phyloP scores from a whole-genome alignment of 495 filamentous ascomycete species.

The Stereocaulon alpinum region DNA sequence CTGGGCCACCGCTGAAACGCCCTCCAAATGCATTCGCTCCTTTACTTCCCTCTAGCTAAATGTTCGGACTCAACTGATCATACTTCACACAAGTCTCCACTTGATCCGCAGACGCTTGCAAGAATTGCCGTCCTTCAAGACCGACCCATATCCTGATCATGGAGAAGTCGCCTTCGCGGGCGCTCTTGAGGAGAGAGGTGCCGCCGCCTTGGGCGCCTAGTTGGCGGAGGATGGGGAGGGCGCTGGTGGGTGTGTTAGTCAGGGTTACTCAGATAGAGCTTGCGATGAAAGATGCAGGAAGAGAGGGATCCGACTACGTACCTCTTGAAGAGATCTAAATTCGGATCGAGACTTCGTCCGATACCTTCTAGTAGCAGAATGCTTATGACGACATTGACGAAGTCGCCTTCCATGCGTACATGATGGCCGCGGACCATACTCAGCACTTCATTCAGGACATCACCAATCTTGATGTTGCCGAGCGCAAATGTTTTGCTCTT shows the following conservation, averaged over 20 bases:
- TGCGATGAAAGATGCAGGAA: not conserved
- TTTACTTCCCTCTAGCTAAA: conserved; percentile 31
- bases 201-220: conserved; percentile 71
- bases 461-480: conserved; percentile 92
- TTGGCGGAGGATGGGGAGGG: conserved; percentile 82
- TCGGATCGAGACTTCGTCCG: conserved; percentile 73
- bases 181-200: conserved; percentile 43
- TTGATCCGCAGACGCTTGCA: conserved; percentile 80
- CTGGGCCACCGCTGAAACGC: too few species aligned
- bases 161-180: conserved; percentile 64
- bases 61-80: conserved; percentile 71
- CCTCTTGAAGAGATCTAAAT: conserved; percentile 80
- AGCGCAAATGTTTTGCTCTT: conserved; percentile 85
- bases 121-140: conserved; percentile 74
- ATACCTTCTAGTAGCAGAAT: conserved; percentile 93
- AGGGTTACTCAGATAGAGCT: not conserved
- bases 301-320: conserved; percentile 25
- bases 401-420: conserved; percentile 92
- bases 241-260: conserved; percentile 37
- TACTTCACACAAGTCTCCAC: conserved; percentile 75
- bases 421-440: conserved; percentile 89
- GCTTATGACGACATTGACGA: conserved; percentile 95
- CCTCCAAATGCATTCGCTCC: too few species aligned
- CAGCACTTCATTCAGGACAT: conserved; percentile 82
- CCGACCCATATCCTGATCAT: conserved; percentile 94